Conservation (phyloP, 1,284 basidiomycete species). For the Schizopora paradoxa region DNA sequence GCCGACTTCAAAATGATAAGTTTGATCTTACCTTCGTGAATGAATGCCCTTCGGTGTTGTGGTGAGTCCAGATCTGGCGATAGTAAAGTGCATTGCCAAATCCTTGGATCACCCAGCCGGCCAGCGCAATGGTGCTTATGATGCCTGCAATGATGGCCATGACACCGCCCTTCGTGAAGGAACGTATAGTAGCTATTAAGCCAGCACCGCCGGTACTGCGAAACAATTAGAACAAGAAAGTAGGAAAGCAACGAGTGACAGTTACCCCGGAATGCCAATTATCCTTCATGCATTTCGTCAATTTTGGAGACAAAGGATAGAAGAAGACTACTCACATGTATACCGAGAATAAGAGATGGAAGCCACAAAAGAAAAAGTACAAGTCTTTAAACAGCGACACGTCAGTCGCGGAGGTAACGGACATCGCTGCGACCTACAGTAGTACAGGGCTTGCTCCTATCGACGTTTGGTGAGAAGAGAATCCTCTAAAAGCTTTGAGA, state of each 20-base stretch:
- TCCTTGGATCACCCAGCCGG: conserved; percentile 87
- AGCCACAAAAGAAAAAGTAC: conserved; percentile 93
- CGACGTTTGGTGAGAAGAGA: conserved; percentile 18
- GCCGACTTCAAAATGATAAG: conserved; percentile 2
- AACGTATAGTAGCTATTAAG: conserved; percentile 86
- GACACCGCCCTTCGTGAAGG: conserved; percentile 50
- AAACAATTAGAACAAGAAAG: conserved; percentile 23
- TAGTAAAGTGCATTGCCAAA: conserved; percentile 81
- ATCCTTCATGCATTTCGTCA: conserved; percentile 48
- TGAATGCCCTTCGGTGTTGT: conserved; percentile 77
- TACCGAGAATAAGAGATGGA: conserved; percentile 86
- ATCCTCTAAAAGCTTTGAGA: conserved; percentile 14
- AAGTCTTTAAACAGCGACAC: conserved; percentile 56
- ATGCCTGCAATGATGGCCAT: conserved; percentile 62
- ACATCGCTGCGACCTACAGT: conserved; percentile 46
- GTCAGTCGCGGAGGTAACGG: conserved; percentile 23
- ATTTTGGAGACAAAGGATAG: conserved; percentile 24
- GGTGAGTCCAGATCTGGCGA: conserved; percentile 80
- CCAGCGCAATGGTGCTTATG: conserved; percentile 73
- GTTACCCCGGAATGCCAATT: conserved; percentile 75
- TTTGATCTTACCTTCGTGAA: conserved; percentile 62
- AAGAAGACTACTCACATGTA: conserved; percentile 60
- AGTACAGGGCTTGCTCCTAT: conserved; percentile 82
- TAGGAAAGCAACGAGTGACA: conserved; percentile 17
- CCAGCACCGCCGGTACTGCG: conserved; percentile 88